Evolutionary conservation across 2,329 filamentous ascomycete genomes (phyloP), one percentile per base, ranked within the genome.

Genomic region (Ambrosiella beaveri): DNA sequence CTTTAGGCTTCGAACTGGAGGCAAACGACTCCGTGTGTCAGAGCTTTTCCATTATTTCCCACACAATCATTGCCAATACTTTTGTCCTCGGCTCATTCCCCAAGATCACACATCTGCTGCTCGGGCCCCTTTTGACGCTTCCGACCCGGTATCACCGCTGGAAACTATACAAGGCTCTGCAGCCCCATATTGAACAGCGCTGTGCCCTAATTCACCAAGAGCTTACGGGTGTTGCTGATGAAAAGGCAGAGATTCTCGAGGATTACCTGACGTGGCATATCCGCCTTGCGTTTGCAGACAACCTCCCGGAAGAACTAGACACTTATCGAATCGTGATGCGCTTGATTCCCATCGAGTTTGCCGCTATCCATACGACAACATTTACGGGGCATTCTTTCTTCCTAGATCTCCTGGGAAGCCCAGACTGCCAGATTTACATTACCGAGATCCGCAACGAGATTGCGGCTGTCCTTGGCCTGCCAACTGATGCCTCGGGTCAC

Each of bases 201-300:
- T 67, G 80, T 7, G 63, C 19, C 17, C 17, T 51, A 7, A 27
- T 51, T 9, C 47, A 36, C 8, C 6, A 36, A 7, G 13, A 51
- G 8, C 3, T 51, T 27, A 19, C 11, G 6, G 47, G 27, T 19
- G 35, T 12, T 19, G 17, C 19, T 13, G 45, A 19, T n/a, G 27
- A 51, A 19, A 51, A 51, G 5, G 19, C 15, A 2, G 11, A 47
- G n/a, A 47, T 74, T 6, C 75, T 77, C 0, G 76, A 80, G 53
- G 78, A 81, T 66, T 79, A 75, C 63, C 67, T 81, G 36, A 79
- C 74, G 4, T 82, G 79, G 79, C 69, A 71, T 51, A 77, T 81
- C 58, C 71, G 74, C 13, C 70, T 74, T 27, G 78, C 78, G 13
- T 66, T 66, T 39, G 67, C 68, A 0, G 77, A 80, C 57, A 68